Percentiles rank a stretch among this genome's conserved stretches.
Evolutionary conservation across 1,139 yeast genomes (phyloP).

Genomic region (Saccharomyces uvarum): DNA sequence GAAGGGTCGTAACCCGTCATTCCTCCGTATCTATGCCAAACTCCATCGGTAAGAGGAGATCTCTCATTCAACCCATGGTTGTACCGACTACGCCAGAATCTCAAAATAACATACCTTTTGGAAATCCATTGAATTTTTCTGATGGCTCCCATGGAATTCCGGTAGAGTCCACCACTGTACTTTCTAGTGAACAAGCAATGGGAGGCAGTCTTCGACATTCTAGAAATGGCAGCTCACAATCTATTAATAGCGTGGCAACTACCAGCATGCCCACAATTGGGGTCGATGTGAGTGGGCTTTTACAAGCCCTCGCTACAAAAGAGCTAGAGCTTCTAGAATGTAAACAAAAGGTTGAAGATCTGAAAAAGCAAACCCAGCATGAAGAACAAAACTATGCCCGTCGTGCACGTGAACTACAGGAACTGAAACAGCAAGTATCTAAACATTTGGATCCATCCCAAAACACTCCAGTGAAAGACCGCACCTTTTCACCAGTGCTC

Average conservation of each 20-base stretch:
- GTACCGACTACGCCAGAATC: slow-evolving; percentile 20
- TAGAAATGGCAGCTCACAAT: slow-evolving; percentile 7
- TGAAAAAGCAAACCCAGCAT: slow-evolving; percentile 19
- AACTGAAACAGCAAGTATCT: slow-evolving; percentile 23
- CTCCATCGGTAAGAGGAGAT: slow-evolving; percentile 21
- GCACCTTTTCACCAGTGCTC: neutral
- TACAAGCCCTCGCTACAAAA: slow-evolving; percentile 28
- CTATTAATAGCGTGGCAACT: neutral
- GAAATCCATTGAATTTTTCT: neutral
- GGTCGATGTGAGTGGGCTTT: slow-evolving; percentile 14
- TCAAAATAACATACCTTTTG: neutral
- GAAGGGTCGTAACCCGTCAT: neutral
- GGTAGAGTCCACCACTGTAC: neutral
- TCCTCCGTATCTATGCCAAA: neutral
- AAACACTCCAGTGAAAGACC: neutral
- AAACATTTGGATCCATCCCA: slow-evolving; percentile 8
- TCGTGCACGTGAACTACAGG: slow-evolving; percentile 21
- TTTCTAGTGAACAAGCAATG: neutral
- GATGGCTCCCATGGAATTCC: neutral
- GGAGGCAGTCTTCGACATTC: slow-evolving; percentile 4
- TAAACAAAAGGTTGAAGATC: slow-evolving; percentile 29
- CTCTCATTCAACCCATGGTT: slow-evolving; percentile 29
- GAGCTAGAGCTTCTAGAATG: slow-evolving; percentile 30
- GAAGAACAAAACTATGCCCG: slow-evolving; percentile 24
- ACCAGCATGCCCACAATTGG: slow-evolving; percentile 1